Conservation (phyloP, 768 basidiomycete genomes). For the Lentinula aciculospora region DNA sequence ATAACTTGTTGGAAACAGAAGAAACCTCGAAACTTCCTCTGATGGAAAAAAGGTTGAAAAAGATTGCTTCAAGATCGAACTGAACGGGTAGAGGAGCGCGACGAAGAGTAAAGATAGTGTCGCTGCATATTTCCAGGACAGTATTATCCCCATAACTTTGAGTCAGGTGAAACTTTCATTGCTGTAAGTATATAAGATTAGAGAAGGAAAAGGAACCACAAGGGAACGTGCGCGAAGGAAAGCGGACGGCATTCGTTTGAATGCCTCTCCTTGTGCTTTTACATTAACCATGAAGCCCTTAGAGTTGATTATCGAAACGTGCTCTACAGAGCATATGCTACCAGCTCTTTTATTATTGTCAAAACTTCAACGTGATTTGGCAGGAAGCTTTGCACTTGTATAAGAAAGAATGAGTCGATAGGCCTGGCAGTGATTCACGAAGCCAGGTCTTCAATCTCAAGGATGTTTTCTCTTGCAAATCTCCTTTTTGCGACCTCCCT, state of each 20-base stretch:
- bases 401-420: background rate
- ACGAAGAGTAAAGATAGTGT: background rate
- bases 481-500: background rate
- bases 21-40: conserved; percentile 1
- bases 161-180: background rate
- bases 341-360: background rate
- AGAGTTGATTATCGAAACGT: conserved; percentile 1
- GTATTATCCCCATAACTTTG: background rate
- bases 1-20: background rate
- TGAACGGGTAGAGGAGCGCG: background rate
- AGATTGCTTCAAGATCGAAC: background rate
- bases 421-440: background rate
- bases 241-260: no score
- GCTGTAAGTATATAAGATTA: no score
- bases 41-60: background rate
- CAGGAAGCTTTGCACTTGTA: background rate
- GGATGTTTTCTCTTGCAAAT: background rate
- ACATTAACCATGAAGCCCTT: no score
- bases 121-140: background rate
- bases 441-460: background rate
- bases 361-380: background rate
- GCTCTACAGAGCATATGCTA: background rate
- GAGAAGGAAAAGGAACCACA: background rate
- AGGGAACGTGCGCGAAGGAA: no score
- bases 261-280: no score